Percentiles rank a stretch among this genome's conserved stretches.
These are phyloP conservation scores for Neoboletus subvelutipes DNA, from an alignment of 768 basidiomycete genomes.

Conservation along the genomic window DNA sequence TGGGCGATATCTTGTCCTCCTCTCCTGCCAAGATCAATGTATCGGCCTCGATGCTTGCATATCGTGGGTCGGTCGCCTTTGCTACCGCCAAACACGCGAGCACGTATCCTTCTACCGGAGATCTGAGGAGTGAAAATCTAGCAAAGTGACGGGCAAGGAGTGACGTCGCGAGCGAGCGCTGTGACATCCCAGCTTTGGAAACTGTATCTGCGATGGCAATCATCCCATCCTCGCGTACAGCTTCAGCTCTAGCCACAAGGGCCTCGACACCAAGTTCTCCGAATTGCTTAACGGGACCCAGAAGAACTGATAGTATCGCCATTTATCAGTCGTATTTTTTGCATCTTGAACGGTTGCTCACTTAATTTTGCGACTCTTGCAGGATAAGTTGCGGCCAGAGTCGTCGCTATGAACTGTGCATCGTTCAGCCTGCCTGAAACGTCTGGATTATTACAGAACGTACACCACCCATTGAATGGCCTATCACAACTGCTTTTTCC, in stretches of 20 bases:
- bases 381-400: conserved; percentile 2
- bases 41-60: background rate
- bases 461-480: conserved; percentile 9
- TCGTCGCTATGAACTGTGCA: background rate
- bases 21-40: conserved; percentile 5
- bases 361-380: background rate
- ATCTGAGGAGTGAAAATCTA: background rate
- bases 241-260: conserved; percentile 1
- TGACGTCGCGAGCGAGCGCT: background rate
- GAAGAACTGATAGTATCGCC: background rate
- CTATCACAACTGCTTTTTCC: conserved; percentile 4
- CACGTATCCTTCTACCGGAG: background rate
- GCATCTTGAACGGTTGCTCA: background rate
- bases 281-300: background rate
- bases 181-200: conserved; percentile 3
- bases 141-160: conserved; percentile 3
- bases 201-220: conserved; percentile 1
- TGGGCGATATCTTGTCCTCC: background rate
- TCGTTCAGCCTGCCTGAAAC: background rate
- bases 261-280: background rate
- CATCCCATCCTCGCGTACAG: conserved; percentile 7
- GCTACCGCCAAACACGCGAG: background rate
- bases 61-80: background rate
- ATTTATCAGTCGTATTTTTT: background rate
- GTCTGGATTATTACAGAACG: background rate